A percentile compares a stretch with the other conserved stretches of the same genome.
Conservation (phyloP, 2,329 filamentous ascomycete genomes). For the Penicillium sp. region DNA sequence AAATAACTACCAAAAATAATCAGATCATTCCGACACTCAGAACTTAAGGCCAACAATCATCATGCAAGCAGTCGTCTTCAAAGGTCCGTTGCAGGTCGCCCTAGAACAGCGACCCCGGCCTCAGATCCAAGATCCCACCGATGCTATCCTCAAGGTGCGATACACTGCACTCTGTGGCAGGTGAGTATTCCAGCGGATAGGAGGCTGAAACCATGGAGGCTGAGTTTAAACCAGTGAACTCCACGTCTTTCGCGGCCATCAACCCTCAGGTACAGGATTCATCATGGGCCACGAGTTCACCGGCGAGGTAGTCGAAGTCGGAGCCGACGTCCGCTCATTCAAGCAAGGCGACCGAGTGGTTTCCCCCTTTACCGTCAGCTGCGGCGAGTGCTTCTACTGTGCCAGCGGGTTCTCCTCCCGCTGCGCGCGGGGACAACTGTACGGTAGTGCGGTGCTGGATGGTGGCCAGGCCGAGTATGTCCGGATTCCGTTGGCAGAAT, state of each 20-base stretch:
- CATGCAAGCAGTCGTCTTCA: slow-evolving; percentile 89
- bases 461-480: slow-evolving; percentile 81
- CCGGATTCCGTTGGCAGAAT: slow-evolving; percentile 75
- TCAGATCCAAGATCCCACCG: slow-evolving; percentile 66
- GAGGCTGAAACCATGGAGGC: not conserved
- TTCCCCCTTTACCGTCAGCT: slow-evolving; percentile 77
- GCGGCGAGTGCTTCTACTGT: slow-evolving; percentile 82
- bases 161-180: slow-evolving; percentile 84
- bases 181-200: slow-evolving; percentile 46
- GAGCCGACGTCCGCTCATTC: slow-evolving; percentile 57
- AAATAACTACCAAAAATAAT: not conserved
- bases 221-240: slow-evolving; percentile 58
- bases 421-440: slow-evolving; percentile 68
- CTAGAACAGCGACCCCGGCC: slow-evolving; percentile 78
- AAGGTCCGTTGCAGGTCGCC: slow-evolving; percentile 71
- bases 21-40: not conserved
- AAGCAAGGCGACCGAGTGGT: slow-evolving; percentile 75
- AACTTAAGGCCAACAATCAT: slow-evolving; percentile 35
- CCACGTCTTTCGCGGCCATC: slow-evolving; percentile 81
- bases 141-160: slow-evolving; percentile 78
- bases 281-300: slow-evolving; percentile 81
- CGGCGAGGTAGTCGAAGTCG: slow-evolving; percentile 68
- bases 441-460: slow-evolving; percentile 69
- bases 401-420: slow-evolving; percentile 70
- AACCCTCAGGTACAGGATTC: slow-evolving; percentile 65